Evolutionary conservation across 2,329 filamentous ascomycete genomes (phyloP).

Genomic region (Ophiognomonia clavigignenti-juglandacearum): DNA sequence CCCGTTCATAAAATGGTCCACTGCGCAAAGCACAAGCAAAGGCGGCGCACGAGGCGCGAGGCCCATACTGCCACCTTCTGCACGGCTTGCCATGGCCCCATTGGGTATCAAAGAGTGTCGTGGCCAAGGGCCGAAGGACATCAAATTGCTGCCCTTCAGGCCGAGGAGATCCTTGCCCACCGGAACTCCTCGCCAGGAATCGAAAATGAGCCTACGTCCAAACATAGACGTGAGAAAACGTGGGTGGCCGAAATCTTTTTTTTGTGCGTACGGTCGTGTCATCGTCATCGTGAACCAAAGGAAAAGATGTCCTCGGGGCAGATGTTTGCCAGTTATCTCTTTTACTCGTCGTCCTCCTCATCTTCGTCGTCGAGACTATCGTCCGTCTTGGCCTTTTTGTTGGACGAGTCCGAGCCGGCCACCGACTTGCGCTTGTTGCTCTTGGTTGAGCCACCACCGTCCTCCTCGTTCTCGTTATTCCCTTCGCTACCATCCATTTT

Average conservation of each 20-base stretch:
- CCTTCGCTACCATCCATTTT: constrained; percentile 38
- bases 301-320: background rate
- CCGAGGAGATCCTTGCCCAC: background rate
- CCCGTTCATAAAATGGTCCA: background rate
- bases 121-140: background rate
- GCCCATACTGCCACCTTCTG: too few relatives aligned
- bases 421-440: constrained; percentile 60
- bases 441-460: constrained; percentile 25
- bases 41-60: too few relatives aligned
- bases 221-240: constrained; percentile 3
- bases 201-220: constrained; percentile 5
- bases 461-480: constrained; percentile 28
- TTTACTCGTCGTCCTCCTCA: constrained; percentile 24
- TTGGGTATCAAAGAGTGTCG: background rate
- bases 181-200: background rate
- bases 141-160: background rate
- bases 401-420: constrained; percentile 38
- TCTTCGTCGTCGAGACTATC: constrained; percentile 37
- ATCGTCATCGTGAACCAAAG: constrained; percentile 16
- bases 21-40: background rate
- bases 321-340: background rate
- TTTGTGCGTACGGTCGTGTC: constrained; percentile 13
- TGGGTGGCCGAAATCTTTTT: constrained; percentile 14
- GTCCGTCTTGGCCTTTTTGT: constrained; percentile 47
- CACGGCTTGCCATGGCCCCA: background rate